A percentile compares a stretch with the other conserved stretches of the same genome.
Conservation (phyloP, 768 basidiomycete genomes). For the Boletus barrowsii region DNA sequence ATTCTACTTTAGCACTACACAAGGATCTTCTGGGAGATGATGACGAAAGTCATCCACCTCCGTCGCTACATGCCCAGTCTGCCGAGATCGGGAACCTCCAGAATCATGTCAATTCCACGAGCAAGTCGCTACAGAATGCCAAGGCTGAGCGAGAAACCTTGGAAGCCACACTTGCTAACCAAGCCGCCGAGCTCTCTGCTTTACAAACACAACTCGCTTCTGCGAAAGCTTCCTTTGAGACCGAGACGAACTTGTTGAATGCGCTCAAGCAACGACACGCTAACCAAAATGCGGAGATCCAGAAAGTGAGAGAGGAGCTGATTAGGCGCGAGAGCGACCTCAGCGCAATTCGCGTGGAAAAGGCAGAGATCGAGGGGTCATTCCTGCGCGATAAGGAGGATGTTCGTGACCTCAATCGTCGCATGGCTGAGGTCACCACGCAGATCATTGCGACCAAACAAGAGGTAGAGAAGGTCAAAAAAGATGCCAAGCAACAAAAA, state of each 20-base stretch:
- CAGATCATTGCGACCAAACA: slow-evolving; percentile 68
- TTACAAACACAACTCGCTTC: slow-evolving; percentile 81
- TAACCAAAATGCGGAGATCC: slow-evolving; percentile 67
- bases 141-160: slow-evolving; percentile 63
- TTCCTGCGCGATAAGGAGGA: slow-evolving; percentile 94
- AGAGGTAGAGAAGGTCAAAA: slow-evolving; percentile 84
- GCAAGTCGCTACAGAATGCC: slow-evolving; percentile 60
- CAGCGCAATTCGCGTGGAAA: slow-evolving; percentile 84
- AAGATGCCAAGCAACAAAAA: slow-evolving; percentile 95
- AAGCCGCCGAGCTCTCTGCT: slow-evolving; percentile 71
- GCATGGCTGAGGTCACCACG: slow-evolving; percentile 76
- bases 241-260: slow-evolving; percentile 68
- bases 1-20: slow-evolving; percentile 17
- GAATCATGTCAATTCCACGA: slow-evolving; percentile 82
- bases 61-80: slow-evolving; percentile 66
- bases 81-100: slow-evolving; percentile 85
- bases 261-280: slow-evolving; percentile 66
- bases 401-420: slow-evolving; percentile 76
- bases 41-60: slow-evolving; percentile 43
- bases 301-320: slow-evolving; percentile 69
- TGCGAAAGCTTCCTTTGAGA: slow-evolving; percentile 83
- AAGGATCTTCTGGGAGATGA: slow-evolving; percentile 75
- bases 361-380: slow-evolving; percentile 83
- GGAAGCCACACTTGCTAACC: slow-evolving; percentile 62
- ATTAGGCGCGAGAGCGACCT: slow-evolving; percentile 92